phyloP scores from a whole-genome alignment of 208 protist species.

The Crithidia acanthocephali region DNA sequence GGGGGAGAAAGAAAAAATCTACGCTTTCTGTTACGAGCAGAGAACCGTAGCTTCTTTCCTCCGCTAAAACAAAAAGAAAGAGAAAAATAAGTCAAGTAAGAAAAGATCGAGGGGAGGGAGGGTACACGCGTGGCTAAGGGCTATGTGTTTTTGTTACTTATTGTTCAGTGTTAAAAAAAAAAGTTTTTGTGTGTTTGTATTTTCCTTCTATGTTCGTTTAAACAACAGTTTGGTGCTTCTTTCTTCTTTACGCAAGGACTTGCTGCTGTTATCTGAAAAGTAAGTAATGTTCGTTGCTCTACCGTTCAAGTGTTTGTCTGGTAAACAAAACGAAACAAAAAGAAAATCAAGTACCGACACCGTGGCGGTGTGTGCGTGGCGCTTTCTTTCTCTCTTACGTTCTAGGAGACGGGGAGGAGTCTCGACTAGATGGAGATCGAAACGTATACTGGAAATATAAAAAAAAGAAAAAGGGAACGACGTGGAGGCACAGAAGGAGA shows the following conservation, averaged over 20 bases:
- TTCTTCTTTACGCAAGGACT: too few relatives aligned
- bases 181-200: slow-evolving; percentile 17
- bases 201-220: background rate
- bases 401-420: slow-evolving; percentile 21
- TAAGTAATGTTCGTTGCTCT: too few relatives aligned
- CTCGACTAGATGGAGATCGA: slow-evolving; percentile 8
- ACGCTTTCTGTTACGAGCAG: too few relatives aligned
- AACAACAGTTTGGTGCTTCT: too few relatives aligned
- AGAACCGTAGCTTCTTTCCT: too few relatives aligned
- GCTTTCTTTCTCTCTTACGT: background rate
- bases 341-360: background rate
- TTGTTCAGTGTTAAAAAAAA: slow-evolving; percentile 1
- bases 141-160: background rate
- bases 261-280: too few relatives aligned
- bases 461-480: slow-evolving; percentile 10
- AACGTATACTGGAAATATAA: background rate
- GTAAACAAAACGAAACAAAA: background rate
- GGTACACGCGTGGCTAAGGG: background rate
- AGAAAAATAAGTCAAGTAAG: too few relatives aligned
- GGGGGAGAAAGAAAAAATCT: too few relatives aligned
- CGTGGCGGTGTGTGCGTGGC: background rate
- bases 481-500: background rate
- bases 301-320: too few relatives aligned
- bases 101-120: background rate
- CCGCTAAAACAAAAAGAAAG: too few relatives aligned